Evolutionary conservation across 306 rosid genomes (phyloP).

Genomic region (Malus sieversii): DNA sequence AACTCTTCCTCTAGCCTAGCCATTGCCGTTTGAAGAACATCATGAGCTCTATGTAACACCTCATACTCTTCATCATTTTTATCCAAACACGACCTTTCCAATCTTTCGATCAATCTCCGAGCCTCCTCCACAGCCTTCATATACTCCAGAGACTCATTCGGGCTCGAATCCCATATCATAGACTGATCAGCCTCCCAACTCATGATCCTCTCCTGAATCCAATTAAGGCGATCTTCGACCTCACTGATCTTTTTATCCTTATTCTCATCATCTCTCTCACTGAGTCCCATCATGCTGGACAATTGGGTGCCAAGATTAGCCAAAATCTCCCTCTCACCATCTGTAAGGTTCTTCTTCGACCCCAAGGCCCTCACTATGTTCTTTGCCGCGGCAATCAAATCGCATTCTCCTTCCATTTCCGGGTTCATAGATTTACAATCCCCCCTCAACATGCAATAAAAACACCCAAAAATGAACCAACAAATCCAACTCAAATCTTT

Average conservation of each 20-base stretch:
- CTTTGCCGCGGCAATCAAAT: slow-evolving; percentile 62
- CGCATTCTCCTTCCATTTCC: slow-evolving; percentile 59
- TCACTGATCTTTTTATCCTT: slow-evolving; percentile 28
- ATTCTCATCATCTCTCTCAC: slow-evolving; percentile 33
- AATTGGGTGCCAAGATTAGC: slow-evolving; percentile 64
- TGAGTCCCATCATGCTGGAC: slow-evolving; percentile 32
- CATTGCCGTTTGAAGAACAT: slow-evolving; percentile 85
- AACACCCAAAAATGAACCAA: slow-evolving; percentile 11
- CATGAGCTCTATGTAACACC: slow-evolving; percentile 46
- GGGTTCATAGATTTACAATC: slow-evolving; percentile 41
- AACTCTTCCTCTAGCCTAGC: slow-evolving; percentile 79
- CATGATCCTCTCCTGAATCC: slow-evolving; percentile 56
- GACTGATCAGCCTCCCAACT: slow-evolving; percentile 71
- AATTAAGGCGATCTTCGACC: slow-evolving; percentile 31
- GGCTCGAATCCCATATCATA: slow-evolving; percentile 68
- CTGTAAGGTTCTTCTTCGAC: slow-evolving; percentile 56
- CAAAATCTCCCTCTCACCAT: slow-evolving; percentile 53
- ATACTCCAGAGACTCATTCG: slow-evolving; percentile 56
- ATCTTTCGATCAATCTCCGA: slow-evolving; percentile 39
- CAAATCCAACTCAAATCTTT: slow-evolving; percentile 5
- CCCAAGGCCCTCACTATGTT: slow-evolving; percentile 59
- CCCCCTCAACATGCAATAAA: slow-evolving; percentile 40
- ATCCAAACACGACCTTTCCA: slow-evolving; percentile 45
- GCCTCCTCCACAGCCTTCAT: slow-evolving; percentile 56
- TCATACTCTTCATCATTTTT: slow-evolving; percentile 41